Evolutionary conservation across 441 rosid species (phyloP).

Genomic region (California macrophylla): DNA sequence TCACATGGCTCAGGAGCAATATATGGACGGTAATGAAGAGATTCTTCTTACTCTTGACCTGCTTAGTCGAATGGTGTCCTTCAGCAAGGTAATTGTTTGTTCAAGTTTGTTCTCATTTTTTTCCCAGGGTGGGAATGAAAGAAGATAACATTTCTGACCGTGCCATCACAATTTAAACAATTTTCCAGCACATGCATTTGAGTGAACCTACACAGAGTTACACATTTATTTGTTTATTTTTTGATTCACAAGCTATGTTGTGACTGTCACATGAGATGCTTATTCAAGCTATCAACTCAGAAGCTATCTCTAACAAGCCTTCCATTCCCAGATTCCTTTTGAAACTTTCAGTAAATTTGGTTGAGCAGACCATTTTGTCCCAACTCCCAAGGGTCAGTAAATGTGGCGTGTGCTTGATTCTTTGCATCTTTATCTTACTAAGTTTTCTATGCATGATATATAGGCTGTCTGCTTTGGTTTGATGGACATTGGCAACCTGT

Average conservation of each 20-base stretch:
- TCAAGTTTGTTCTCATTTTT: constrained; percentile 3
- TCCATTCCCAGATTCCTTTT: neutral
- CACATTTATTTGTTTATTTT: neutral
- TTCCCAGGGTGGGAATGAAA: neutral
- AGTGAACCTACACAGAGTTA: neutral
- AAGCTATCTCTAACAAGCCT: neutral
- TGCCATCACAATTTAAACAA: neutral
- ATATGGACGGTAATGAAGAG: constrained; percentile 48
- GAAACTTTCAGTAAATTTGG: neutral
- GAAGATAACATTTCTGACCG: neutral
- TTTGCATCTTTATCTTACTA: constrained; percentile 15
- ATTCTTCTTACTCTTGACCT: constrained; percentile 57
- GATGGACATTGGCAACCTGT: constrained; percentile 51
- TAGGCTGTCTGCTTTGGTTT: constrained; percentile 69
- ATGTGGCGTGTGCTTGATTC: constrained; percentile 4
- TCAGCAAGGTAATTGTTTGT: constrained; percentile 49
- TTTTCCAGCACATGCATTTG: neutral
- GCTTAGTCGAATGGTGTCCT: constrained; percentile 68
- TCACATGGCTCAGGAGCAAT: constrained; percentile 60
- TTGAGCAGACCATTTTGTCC: neutral
- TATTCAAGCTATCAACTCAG: neutral
- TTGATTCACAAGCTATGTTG: neutral
- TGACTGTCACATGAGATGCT: neutral
- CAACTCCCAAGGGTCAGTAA: neutral
- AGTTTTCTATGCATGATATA: constrained; percentile 19